These are phyloP conservation scores for Neurospora pannonica DNA, from an alignment of 495 filamentous ascomycete species.

Conservation along the genomic window DNA sequence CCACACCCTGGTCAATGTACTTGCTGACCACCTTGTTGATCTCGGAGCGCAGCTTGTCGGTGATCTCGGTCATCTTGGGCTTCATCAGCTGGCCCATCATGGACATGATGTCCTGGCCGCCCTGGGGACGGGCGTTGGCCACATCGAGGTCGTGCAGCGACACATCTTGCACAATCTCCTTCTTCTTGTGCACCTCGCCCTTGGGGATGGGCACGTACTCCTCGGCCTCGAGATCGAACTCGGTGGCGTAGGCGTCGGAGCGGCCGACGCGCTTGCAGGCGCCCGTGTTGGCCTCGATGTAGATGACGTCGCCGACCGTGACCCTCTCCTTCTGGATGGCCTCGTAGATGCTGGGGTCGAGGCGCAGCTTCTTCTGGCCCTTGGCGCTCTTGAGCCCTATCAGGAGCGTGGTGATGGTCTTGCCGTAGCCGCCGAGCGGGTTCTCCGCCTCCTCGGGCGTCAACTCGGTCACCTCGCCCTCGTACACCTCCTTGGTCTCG, in stretches of 20 bases:
- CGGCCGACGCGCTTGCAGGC: slow-evolving; percentile 93
- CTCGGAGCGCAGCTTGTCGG: slow-evolving; percentile 86
- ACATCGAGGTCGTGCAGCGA: slow-evolving; percentile 94
- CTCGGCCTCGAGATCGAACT: slow-evolving; percentile 96
- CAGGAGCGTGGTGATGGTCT: slow-evolving; percentile 83
- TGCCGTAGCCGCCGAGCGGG: slow-evolving; percentile 88
- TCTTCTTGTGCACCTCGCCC: slow-evolving; percentile 98
- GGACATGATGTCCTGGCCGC: slow-evolving; percentile 97
- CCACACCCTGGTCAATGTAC: slow-evolving; percentile 97
- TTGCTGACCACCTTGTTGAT: slow-evolving; percentile 98
- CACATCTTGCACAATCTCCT: slow-evolving; percentile 99
- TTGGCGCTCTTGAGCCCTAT: slow-evolving; percentile 84
- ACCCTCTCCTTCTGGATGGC: slow-evolving; percentile 97
- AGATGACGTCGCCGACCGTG: slow-evolving; percentile 91
- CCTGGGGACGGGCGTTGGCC: slow-evolving; percentile 88
- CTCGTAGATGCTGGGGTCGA: slow-evolving; percentile 97
- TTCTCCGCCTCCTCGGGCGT: slow-evolving; percentile 98
- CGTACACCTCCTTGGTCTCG: slow-evolving; percentile 97
- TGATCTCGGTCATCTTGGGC: slow-evolving; percentile 97
- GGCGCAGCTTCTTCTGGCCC: slow-evolving; percentile 90
- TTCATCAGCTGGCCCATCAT: slow-evolving; percentile 99
- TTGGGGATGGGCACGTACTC: slow-evolving; percentile 98
- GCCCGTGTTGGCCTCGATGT: slow-evolving; percentile 97
- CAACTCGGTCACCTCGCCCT: slow-evolving; percentile 91
- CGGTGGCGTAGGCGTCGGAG: slow-evolving; percentile 91